Base-by-base conservation (phyloP, 768 basidiomycete genomes). In the Cystobasidium onofrii region DNA sequence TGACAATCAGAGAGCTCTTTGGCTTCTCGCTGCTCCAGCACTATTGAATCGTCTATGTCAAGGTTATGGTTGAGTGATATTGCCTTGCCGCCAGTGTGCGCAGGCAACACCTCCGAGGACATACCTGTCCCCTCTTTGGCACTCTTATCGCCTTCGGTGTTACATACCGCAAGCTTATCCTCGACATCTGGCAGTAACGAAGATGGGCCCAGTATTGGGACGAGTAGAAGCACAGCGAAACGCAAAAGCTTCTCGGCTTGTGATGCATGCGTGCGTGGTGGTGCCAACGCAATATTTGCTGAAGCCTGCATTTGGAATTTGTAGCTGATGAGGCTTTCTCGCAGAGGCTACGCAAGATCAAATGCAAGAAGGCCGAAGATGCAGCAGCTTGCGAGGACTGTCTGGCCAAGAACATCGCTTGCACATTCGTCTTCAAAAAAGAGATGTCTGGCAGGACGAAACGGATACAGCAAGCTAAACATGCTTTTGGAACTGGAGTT, bases 361-460 rank as follows among this genome's bases (percentile, higher is more conserved):
- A 23, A 34, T 60, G 57, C 33, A 60, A 29, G 23, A 27, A 34
- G 33, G 12, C 25, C 2, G 57, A 27, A 29, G 27, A 20, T 13
- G 29, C 25, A 34, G 25, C 6, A 13, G 33, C 12, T 29, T 60
- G 57, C 33, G 57, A 60, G 6, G 57, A 34, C 31, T 60, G 57
- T 29, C 25, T 34, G 25, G 25, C 57, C 2, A 60, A 60, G 57
- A 29, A 29, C 27, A 60, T 60, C 27, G 57, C 20, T 4, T 60
- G 57, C 57, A 60, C 57, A 12, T 60, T 60, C 31, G 27, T 60
- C 6, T 60, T 60, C 57, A 60, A 60, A 27, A 27, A 60, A 60
- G 29, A 60, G 33, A 60, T 27, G 17, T 60, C 57, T 25, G 27
- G 57, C 57, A 60, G 31, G 33, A 60, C 57, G 13, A 60, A 60